Percentiles rank a stretch among this genome's conserved stretches.
Conservation (phyloP, 805 yeast genomes). For the Zygotorulaspora chibaensis region DNA sequence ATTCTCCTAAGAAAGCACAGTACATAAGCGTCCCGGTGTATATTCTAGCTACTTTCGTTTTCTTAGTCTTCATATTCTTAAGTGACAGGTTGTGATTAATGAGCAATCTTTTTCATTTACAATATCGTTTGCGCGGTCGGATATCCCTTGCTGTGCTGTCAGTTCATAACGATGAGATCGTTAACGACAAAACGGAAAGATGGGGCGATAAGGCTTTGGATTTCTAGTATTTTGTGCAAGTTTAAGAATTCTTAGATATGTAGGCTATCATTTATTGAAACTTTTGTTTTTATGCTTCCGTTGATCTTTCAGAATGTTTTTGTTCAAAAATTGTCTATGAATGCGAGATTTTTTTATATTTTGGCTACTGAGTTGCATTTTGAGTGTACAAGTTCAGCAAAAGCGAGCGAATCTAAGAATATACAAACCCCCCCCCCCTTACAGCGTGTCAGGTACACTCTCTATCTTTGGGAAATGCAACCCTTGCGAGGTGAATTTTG, state of each 20-base stretch:
- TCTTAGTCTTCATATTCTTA: slow-evolving; percentile 24
- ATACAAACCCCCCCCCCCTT: no score
- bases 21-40: slow-evolving; percentile 41
- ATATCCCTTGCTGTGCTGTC: slow-evolving; percentile 34
- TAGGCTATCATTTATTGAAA: not conserved
- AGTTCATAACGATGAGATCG: slow-evolving; percentile 22
- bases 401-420: no score
- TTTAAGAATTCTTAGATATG: not conserved
- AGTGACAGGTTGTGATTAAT: slow-evolving; percentile 32
- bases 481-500: not conserved
- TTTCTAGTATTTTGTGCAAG: slow-evolving; percentile 22
- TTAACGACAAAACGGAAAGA: slow-evolving; percentile 18
- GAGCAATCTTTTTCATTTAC: slow-evolving; percentile 31
- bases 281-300: not conserved
- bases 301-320: not conserved
- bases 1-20: slow-evolving; percentile 34
- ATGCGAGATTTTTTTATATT: no score
- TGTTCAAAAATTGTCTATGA: no score
- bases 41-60: slow-evolving; percentile 32
- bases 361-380: no score
- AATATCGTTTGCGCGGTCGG: slow-evolving; percentile 34
- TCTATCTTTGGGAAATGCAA: no score
- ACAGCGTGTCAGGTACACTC: no score
- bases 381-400: no score
- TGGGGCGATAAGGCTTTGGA: slow-evolving; percentile 28